Evolutionary conservation across 495 filamentous ascomycete genomes (phyloP).

Genomic region (Daldinia caldariorum): DNA sequence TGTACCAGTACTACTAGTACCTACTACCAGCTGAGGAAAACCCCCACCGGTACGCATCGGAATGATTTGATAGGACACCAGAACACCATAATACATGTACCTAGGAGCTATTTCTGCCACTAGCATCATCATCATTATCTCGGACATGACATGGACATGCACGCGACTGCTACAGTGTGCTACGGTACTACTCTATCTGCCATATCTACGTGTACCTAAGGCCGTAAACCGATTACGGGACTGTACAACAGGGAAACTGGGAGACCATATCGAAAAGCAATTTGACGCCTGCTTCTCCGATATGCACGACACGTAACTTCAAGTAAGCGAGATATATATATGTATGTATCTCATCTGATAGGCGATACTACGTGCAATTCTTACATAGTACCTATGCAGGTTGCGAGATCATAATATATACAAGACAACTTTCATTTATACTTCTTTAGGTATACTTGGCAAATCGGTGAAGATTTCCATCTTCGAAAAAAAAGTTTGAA

Average conservation of each 20-base stretch:
- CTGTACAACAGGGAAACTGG: constrained; percentile 2
- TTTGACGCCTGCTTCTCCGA: constrained; percentile 17
- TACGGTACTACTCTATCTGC: constrained; percentile 30
- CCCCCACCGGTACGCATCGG: constrained; percentile 20
- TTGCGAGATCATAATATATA: background rate
- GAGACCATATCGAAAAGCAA: constrained; percentile 11
- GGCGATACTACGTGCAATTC: constrained; percentile 15
- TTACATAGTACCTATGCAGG: too few relatives aligned
- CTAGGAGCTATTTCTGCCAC: background rate
- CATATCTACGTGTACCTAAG: constrained; percentile 23
- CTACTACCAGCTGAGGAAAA: background rate
- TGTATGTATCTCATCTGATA: constrained; percentile 18
- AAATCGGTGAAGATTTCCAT: too few relatives aligned
- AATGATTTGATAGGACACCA: constrained; percentile 35
- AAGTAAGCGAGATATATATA: background rate
- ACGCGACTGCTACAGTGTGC: constrained; percentile 23
- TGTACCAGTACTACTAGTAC: too few relatives aligned
- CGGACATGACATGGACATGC: constrained; percentile 9
- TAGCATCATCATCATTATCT: constrained; percentile 33
- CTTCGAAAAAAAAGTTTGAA: background rate
- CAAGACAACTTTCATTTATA: background rate
- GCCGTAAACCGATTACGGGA: constrained; percentile 19
- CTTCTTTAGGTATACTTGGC: too few relatives aligned
- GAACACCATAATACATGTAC: background rate
- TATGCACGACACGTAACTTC: constrained; percentile 27